Percentiles rank a stretch among this genome's conserved stretches.
phyloP scores from a whole-genome alignment of 2,329 filamentous ascomycete species.

The Colletotrichum sp. region DNA sequence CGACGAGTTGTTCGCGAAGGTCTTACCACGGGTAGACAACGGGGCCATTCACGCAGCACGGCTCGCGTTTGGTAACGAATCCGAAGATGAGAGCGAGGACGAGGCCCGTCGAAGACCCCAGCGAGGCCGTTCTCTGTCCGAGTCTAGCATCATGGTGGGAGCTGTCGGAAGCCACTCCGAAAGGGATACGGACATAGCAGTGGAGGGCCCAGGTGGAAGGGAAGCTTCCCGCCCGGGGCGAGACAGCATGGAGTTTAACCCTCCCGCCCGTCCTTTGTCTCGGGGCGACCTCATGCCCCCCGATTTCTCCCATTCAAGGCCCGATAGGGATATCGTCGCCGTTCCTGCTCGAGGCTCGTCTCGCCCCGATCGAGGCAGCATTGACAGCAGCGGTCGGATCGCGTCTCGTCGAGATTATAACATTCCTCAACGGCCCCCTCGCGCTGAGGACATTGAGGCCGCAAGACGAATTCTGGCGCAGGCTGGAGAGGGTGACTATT shows the following conservation, averaged over 20 bases:
- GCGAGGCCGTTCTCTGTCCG: background rate
- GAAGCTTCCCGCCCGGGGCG: background rate
- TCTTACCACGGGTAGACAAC: slow-evolving; percentile 4
- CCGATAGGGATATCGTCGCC: background rate
- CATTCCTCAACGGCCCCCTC: background rate
- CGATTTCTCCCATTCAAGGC: background rate
- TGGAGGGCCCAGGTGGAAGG: background rate
- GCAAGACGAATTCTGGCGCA: slow-evolving; percentile 7
- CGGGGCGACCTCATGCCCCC: background rate
- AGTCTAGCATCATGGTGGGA: background rate
- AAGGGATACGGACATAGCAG: background rate
- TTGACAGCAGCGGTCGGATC: background rate
- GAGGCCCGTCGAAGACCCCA: background rate
- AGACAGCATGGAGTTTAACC: background rate
- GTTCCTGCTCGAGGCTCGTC: background rate
- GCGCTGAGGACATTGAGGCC: slow-evolving; percentile 11
- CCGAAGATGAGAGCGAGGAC: background rate
- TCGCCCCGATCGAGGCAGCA: slow-evolving; percentile 1
- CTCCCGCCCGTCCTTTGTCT: background rate
- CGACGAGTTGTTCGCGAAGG: slow-evolving; percentile 3
- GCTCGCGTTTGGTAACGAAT: background rate
- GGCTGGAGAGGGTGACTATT: background rate
- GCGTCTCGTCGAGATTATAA: background rate
- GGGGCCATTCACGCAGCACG: background rate
- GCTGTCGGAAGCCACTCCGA: background rate